Evolutionary conservation across 352 stramenopile species (phyloP), one percentile per base, ranked within the genome.

Genomic region (Phytophthora podocarpi): DNA sequence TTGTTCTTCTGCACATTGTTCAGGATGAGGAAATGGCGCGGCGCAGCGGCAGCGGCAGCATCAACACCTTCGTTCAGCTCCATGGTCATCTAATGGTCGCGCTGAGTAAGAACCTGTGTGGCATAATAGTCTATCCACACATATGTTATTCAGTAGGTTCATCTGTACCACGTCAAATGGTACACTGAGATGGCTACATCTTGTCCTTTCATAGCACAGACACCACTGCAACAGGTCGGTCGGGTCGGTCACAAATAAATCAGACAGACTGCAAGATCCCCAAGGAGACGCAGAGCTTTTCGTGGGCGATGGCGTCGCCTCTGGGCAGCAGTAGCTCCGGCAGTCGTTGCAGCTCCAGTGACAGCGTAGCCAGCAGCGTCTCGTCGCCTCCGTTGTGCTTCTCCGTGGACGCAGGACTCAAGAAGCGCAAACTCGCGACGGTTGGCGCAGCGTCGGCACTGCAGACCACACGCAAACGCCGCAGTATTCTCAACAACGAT

Each of bases 1-100:
- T 91, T 89, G 31, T 66, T 75, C 75, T 97, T 98, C 65, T 93
- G 87, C 40, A 98, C 95, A 72, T 98, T 98, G 73, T 91, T 96
- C 24, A 98, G 75, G 35, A 98, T 96, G 27, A 97, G 72, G 64
- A 91, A 95, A 36, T 90, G 73, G 10, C 57, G 40, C 18, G 67
- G 61, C 0, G 43, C 10, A 28, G 47, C 31, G 8, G 24, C 55
- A 47, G 31, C 15, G 20, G 27, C 18, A 31, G 20, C 35, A 9
- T 1, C 48, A 50, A 40, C 26, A 12, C 9, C 27, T 27, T 34
- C 43, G 21, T 2, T 46, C 16, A 7, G 46, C 28, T 34, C 46
- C 40, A 45, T 46, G 3, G 39, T 32, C n/a, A 11, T 48, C 23
- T 2, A 27, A 10, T 31, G 39, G 50, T 32, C 21, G 26, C 18